Evolutionary conservation across 306 rosid genomes (phyloP).

Genomic region (Cucumis cinereus): DNA sequence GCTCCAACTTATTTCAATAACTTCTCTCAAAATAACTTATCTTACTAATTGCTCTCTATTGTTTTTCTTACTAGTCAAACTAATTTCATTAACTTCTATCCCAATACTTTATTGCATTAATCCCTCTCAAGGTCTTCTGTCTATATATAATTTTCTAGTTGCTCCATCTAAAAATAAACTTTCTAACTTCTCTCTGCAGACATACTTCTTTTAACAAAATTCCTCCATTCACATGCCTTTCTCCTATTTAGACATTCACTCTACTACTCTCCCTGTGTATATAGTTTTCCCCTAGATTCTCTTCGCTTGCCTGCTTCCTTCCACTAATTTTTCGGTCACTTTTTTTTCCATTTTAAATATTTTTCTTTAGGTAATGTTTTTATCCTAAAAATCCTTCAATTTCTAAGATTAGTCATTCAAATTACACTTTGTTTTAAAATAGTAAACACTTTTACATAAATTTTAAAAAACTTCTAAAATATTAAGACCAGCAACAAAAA

Average conservation of each 20-base stretch:
- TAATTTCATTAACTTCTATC: not conserved
- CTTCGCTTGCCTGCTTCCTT: not conserved
- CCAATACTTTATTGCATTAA: not conserved
- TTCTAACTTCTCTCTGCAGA: not conserved
- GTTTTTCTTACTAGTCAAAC: not conserved
- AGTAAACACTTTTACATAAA: not conserved
- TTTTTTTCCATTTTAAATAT: not conserved
- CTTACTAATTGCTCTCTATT: not conserved
- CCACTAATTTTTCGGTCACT: not conserved
- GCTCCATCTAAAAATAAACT: too few species aligned
- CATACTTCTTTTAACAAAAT: not conserved
- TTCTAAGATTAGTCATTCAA: not conserved
- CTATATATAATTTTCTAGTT: too few species aligned
- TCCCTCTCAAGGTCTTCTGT: not conserved
- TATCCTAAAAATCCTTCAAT: not conserved
- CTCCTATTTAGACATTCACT: not conserved
- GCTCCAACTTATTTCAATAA: not conserved
- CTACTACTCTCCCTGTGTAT: not conserved
- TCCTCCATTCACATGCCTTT: not conserved
- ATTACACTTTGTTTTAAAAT: not conserved
- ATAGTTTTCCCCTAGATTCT: not conserved
- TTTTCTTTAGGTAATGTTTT: not conserved
- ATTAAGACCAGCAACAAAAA: not conserved
- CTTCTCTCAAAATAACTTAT: not conserved
- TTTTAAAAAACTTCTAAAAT: not conserved